Evolutionary conservation across 345 rosid species (phyloP).

Genomic region (Acer yangbiense): DNA sequence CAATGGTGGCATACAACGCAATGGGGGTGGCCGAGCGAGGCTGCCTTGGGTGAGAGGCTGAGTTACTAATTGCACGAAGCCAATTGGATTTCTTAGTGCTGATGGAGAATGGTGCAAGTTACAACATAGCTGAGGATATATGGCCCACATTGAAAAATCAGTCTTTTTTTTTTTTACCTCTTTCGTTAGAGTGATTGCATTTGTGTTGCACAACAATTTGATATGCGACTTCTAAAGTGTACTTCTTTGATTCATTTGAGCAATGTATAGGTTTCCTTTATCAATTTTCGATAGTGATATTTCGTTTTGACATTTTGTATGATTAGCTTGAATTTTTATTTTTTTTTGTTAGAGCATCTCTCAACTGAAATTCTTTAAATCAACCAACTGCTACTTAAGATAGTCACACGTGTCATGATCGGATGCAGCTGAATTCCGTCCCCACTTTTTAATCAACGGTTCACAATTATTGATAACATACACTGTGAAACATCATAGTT

Average conservation of each 20-base stretch:
- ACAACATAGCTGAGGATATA: neutral
- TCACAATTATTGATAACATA: neutral
- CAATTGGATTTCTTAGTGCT: conserved; percentile 1
- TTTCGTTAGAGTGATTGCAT: neutral
- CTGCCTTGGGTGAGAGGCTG: conserved; percentile 67
- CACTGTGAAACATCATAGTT: neutral
- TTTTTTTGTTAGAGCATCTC: no score
- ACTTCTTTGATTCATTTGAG: neutral
- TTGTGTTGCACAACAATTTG: neutral
- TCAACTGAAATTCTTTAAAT: no score
- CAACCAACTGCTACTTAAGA: neutral
- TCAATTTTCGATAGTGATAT: neutral
- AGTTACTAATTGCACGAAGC: conserved; percentile 33
- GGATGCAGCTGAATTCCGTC: neutral
- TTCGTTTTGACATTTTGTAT: no score
- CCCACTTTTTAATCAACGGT: neutral
- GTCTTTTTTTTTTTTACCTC: neutral
- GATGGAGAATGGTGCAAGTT: conserved; percentile 1
- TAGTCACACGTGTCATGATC: neutral
- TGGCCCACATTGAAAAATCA: neutral
- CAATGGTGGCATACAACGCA: conserved; percentile 21
- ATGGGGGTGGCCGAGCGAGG: conserved; percentile 34
- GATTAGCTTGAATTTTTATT: no score
- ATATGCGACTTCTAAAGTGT: neutral
- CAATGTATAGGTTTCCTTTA: conserved; percentile 3